Evolutionary conservation across 257 asterid species (phyloP).

Genomic region (Linaria vulgaris): DNA sequence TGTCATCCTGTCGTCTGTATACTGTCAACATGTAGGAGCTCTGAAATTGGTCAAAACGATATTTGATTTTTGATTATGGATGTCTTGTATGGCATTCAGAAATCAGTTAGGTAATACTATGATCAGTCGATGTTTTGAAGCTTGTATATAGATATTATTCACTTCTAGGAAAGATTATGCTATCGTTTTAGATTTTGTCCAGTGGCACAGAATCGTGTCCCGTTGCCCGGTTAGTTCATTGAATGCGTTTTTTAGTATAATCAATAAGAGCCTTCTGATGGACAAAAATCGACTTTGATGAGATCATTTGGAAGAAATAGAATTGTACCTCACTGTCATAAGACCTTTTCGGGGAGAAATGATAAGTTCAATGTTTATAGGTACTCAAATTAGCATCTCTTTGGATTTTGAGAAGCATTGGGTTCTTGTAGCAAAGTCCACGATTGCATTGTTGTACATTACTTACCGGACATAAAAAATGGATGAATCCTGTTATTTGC

Average conservation of each 20-base stretch:
- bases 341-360: neutral
- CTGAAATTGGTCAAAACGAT: neutral
- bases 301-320: neutral
- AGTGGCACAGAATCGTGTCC: neutral
- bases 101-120: neutral
- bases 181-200: neutral
- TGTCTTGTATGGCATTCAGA: conserved; percentile 1
- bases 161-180: neutral
- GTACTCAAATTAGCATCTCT: conserved; percentile 5
- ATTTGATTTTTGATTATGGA: neutral
- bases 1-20: neutral
- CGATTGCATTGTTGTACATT: neutral
- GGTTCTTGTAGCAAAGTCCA: conserved; percentile 1
- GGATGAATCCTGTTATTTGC: no score
- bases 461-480: no score
- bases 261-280: neutral
- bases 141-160: neutral
- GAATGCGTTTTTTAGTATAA: no score
- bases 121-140: neutral
- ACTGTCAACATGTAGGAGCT: neutral
- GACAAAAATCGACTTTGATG: neutral
- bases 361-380: neutral
- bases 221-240: neutral
- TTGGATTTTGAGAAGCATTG: conserved; percentile 7
- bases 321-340: neutral